Percentiles rank a stretch among this genome's conserved stretches.
Evolutionary conservation across 73 alveolate genomes (phyloP).

Genomic region (Durusdinium trenchii): DNA sequence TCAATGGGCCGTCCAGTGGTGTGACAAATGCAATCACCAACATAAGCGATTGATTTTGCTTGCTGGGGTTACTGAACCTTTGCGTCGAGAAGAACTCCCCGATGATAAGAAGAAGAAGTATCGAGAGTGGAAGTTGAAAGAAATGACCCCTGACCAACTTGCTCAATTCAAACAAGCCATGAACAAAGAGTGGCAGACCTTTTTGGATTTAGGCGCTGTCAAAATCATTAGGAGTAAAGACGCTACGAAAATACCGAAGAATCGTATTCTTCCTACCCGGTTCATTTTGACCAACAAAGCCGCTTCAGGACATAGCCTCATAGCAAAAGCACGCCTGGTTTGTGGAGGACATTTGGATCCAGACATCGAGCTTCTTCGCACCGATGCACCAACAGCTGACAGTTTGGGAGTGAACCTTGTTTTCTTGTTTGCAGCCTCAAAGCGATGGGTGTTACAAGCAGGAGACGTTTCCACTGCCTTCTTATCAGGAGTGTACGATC

Average conservation of each 20-base stretch:
- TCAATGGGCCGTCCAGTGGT: background rate
- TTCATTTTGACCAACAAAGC: conserved; percentile 40
- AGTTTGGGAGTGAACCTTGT: background rate
- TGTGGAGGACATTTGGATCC: conserved; percentile 34
- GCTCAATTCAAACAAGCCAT: background rate
- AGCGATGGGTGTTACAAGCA: background rate
- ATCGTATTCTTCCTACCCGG: background rate
- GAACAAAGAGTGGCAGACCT: conserved; percentile 32
- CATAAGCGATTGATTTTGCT: background rate
- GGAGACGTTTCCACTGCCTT: conserved; percentile 16
- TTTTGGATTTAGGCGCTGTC: background rate
- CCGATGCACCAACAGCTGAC: conserved; percentile 42
- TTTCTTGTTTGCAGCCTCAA: background rate
- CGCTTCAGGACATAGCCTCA: background rate
- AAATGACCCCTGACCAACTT: background rate
- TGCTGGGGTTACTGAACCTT: conserved; percentile 15
- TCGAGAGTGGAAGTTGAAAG: background rate
- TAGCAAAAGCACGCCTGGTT: conserved; percentile 4
- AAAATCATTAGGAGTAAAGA: background rate
- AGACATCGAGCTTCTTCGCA: background rate
- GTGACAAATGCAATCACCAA: background rate
- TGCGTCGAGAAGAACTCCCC: background rate
- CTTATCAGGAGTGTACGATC: conserved; percentile 1
- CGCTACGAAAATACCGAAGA: background rate
- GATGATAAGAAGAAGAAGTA: background rate